Base-by-base conservation (phyloP, 2,329 filamentous ascomycete genomes). In the Xylaria sp. region DNA sequence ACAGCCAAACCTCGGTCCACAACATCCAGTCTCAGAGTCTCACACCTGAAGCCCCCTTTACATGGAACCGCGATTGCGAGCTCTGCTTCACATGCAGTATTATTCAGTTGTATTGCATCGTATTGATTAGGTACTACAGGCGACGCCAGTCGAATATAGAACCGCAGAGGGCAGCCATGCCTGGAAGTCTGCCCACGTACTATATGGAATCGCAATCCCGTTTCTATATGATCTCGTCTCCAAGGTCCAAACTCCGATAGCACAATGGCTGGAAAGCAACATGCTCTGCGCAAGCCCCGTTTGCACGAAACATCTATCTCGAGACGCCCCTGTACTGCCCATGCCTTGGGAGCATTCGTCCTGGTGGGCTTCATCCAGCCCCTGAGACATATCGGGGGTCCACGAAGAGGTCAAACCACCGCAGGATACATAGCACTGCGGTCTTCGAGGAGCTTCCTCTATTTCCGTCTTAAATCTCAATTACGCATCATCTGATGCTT, bases 171-270 rank as follows among this genome's bases (percentile, higher is more conserved):
- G 52, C 4, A 6, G 13, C 42, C 19, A 23, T 50, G 18, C 39
- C 13, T 37, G 13, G 6, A 19, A 35, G 13, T 46, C 30, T 50
- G 18, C 39, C 23, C 5, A 11, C 23, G 23, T 51, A 58, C n/a
- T 47, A 35, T 51, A 34, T 34, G 18, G 30, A 35, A n/a, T 47
- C 46, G 30, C 23, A 55, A 49, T 52, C 42, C 54, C 42, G 48
- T 4, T 5, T 7, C 8, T 52, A 56, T 58, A 56, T 54, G 19
- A 37, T 55, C 50, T 18, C 35, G 19, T 35, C 50, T 39, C 44
- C 56, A 11, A 6, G 52, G 19, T 23, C 60, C 18, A 35, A 63
- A 57, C 61, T 56, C 61, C 59, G 34, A 42, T 19, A 54, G 47
- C 37, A 42, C 47, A 49, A 52, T n/a, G 30, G 39, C 19, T 7